Evolutionary conservation across 768 basidiomycete species (phyloP), one percentile per base, ranked within the genome.

Genomic region (Termitomyces sp.): DNA sequence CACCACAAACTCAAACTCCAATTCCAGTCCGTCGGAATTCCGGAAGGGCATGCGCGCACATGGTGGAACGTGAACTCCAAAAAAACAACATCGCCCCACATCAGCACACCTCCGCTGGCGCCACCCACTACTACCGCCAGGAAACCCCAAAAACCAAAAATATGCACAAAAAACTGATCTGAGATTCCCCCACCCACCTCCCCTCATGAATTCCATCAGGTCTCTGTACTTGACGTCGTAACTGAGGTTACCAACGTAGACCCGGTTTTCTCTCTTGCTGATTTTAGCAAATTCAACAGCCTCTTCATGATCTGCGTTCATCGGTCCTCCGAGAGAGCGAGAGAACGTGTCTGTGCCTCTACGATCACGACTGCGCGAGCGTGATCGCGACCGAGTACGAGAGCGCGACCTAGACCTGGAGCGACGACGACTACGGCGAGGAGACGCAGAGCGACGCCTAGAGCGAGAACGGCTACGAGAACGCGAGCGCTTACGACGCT

Each of bases 191-290:
- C 77, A 94, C 95, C 89, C 92, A 97, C 95, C 94, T 94, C 92
- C 92, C 88, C 92, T 84, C 94, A 97, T 96, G 73, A 97, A 98
- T 86, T 98, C 94, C 85, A 95, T 94, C 75, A 99, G 81, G 80
- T 98, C 97, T 76, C 94, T 85, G 78, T 96, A 98, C 77, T 89
- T 95, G 86, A 94, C 92, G 73, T 96, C 92, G 81, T 98, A 99
- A 71, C 92, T 93, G 75, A 99, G 85, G 74, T 99, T 99, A 70
- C 97, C 96, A 73, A 98, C 93, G 69, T 99, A 99, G 68, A 98
- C 94, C 66, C 96, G 83, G 73, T 98, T 94, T 81, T 98, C 97
- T 77, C 92, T 85, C 83, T 95, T 93, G 88, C 91, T 94, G 69
- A 88, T 83, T 73, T 97, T 95, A 68, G 94, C 86, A 66, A 98